Base-by-base conservation (phyloP, 2,329 filamentous ascomycete species). In the Colletotrichum lentis region DNA sequence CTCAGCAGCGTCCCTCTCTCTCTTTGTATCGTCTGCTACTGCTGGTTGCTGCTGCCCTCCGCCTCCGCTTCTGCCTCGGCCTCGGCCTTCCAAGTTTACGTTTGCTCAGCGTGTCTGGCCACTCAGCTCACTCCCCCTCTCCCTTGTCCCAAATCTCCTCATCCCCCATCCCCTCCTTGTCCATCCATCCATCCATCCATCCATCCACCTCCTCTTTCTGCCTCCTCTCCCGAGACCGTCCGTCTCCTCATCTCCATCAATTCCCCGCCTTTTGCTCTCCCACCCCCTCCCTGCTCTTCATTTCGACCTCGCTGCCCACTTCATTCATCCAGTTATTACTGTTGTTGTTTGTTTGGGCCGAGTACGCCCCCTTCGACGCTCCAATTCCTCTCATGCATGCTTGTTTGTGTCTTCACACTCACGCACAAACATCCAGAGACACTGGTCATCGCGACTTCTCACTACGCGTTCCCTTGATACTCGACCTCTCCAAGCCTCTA, bases 271-370 rank as follows among this genome's bases (percentile, higher is more conserved):
- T 71, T 71, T 69, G 35, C 58, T 61, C 60, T 69, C 69, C 67
- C 67, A 70, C 67, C 67, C 69, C 69, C 77, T 73, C 72, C 72
- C 75, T 61, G 50, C 66, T 24, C 44, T 57, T 59, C 58, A 64
- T 58, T 47, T 67, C 31, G 52, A 55, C 47, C 74, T 76, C 71
- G 75, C 59, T 47, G 44, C 64, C 27, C 69, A 64, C 59, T 69
- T 63, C 61, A 70, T 62, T 61, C 64, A 71, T 7, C 27, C 27
- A 65, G 60, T 31, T 31, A 44, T 65, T 52, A 54, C 56, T 68
- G 37, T 56, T 41, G 14, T 67, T 62, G 27, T 8, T 31, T 31
- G 55, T 69, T 63, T 52, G 63, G 62, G 53, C 53, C 67, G 58
- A 65, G 62, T 69, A 67, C 62, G 37, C 59, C 27, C 37, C 47